phyloP scores from a whole-genome alignment of 352 stramenopile genomes.

The Pythium monospermum region DNA sequence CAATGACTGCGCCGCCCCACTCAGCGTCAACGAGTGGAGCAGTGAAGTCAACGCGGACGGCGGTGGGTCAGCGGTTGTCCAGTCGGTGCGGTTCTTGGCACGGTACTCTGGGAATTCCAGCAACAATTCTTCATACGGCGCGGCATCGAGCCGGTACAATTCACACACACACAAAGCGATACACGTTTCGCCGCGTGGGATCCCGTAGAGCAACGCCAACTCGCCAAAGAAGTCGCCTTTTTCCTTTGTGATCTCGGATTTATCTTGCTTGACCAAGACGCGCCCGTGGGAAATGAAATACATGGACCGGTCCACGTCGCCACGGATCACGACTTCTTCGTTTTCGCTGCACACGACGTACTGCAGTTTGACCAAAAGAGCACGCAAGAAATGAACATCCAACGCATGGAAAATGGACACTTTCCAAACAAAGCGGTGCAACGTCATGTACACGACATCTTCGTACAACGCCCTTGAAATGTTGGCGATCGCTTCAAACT shows the following conservation, averaged over 20 bases:
- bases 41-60: slow-evolving; percentile 19
- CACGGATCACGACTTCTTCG: slow-evolving; percentile 62
- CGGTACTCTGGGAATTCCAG: slow-evolving; percentile 69
- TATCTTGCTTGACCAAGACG: slow-evolving; percentile 51
- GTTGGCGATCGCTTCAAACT: slow-evolving; percentile 40
- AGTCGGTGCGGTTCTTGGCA: slow-evolving; percentile 39
- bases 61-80: slow-evolving; percentile 31
- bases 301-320: slow-evolving; percentile 75
- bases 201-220: slow-evolving; percentile 50
- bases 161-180: slow-evolving; percentile 47
- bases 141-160: slow-evolving; percentile 62
- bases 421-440: slow-evolving; percentile 43
- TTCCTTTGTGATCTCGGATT: slow-evolving; percentile 41
- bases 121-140: slow-evolving; percentile 53
- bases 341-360: slow-evolving; percentile 62
- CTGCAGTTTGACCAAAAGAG: slow-evolving; percentile 45
- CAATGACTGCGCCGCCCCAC: slow-evolving; percentile 6
- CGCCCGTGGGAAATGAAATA: slow-evolving; percentile 70
- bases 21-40: slow-evolving; percentile 14
- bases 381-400: slow-evolving; percentile 55
- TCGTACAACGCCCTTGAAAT: slow-evolving; percentile 52
- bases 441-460: slow-evolving; percentile 52
- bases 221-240: slow-evolving; percentile 61
- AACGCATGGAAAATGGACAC: slow-evolving; percentile 45
- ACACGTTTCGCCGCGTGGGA: slow-evolving; percentile 61